These are phyloP conservation scores for Hypoxylon rubiginosum DNA, from an alignment of 2,329 filamentous ascomycete genomes.

Conservation along the genomic window DNA sequence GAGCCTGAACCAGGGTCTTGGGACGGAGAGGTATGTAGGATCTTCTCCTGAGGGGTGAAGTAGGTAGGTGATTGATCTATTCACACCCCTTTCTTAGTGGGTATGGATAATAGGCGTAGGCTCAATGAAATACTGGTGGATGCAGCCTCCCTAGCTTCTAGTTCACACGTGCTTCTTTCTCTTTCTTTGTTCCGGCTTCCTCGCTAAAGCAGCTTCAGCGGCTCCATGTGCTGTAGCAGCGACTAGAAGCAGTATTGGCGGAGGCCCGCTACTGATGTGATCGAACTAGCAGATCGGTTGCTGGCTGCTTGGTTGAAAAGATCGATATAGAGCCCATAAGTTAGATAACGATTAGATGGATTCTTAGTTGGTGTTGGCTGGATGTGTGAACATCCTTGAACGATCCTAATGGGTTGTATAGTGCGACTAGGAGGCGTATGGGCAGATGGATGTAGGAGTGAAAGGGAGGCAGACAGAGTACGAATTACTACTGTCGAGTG, in stretches of 20 bases:
- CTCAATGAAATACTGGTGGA: slow-evolving; percentile 37
- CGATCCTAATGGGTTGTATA: slow-evolving; percentile 26
- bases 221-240: slow-evolving; percentile 26
- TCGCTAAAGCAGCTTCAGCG: slow-evolving; percentile 32
- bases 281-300: slow-evolving; percentile 13
- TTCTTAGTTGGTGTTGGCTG: slow-evolving; percentile 6
- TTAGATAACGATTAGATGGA: slow-evolving; percentile 15
- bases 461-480: slow-evolving; percentile 25
- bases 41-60: slow-evolving; percentile 33
- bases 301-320: slow-evolving; percentile 13
- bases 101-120: slow-evolving; percentile 29
- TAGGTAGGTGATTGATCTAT: slow-evolving; percentile 44
- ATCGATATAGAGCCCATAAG: slow-evolving; percentile 10
- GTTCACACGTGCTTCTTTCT: slow-evolving; percentile 41
- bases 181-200: slow-evolving; percentile 44
- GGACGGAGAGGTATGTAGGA: slow-evolving; percentile 34
- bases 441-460: slow-evolving; percentile 23
- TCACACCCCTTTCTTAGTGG: slow-evolving; percentile 44
- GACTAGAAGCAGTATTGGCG: slow-evolving; percentile 27
- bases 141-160: slow-evolving; percentile 40
- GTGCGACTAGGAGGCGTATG: slow-evolving; percentile 25
- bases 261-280: slow-evolving; percentile 26
- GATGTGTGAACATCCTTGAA: slow-evolving; percentile 30
- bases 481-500: slow-evolving; percentile 35
- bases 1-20: slow-evolving; percentile 35